Base-by-base conservation (phyloP, 345 rosid species). In the Bruguiera sexangula region DNA sequence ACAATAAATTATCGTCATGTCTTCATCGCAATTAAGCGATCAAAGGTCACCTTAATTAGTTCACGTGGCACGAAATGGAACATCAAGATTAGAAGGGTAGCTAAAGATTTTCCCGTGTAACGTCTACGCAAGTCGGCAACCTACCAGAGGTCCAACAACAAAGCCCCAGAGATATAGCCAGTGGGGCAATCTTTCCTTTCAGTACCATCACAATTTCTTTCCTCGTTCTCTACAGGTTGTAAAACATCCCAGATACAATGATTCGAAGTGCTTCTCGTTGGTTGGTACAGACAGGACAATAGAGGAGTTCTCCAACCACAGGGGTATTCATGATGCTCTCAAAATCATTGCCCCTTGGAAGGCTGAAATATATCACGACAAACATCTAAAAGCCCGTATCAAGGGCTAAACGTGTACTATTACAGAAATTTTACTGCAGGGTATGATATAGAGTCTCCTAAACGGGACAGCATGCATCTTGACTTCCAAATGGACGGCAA, bases 281-380 rank as follows among this genome's bases (percentile, higher is more conserved):
- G 84, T 82, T 32, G 84, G 96, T 79, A 67, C 58, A 16, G 97
- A 95, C 10, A 96, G 89, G 24, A 82, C 96, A 34, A 34, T 56
- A 0, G 97, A 88, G 77, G 97, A 89, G 69, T 95, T 95, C 76
- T 95, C 98, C 0, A 92, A 90, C 65, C 96, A 68, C 60, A 95
- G 90, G 67, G 92, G 99, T 75, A 82, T 92, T 18, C 46, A 70
- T 11, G 87, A 87, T 15, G 96, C 97, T 56, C 89, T 87, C 16
- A 81, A 84, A 82, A 79, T 90, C 67, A 82, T 92, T 66, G 93
- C 90, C 2, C 98, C 99, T 6, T 15, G 8, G 7, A 83, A 65
- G 78, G 83, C 85, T 13, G 67, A 81, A 64, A 80, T 69, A 11
- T 92, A 88, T 72, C 75, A 68, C 51, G 61, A 81, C 50, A 88